Evolutionary conservation across 208 protist genomes (phyloP), one percentile per base, ranked within the genome.

Genomic region (Leishmania braziliensis): DNA sequence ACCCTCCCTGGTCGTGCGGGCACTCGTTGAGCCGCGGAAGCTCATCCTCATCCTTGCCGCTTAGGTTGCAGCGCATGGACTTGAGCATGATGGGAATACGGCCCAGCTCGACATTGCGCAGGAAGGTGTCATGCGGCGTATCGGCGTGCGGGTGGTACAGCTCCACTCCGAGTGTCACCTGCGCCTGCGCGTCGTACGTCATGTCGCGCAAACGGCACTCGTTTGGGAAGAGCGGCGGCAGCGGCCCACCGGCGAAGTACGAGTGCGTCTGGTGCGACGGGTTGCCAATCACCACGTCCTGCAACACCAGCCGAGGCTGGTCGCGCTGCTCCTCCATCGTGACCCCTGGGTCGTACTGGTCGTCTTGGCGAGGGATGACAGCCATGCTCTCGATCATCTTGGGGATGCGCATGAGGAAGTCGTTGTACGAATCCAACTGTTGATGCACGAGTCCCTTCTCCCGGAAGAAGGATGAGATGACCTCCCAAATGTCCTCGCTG

Each of bases 61-160:
- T 84, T 3, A 99, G 87, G 48, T 99, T 95, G 91, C 99, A 99
- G 50, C 97, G 94, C 70, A 89, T 95, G 51, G 95, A 99, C 53
- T 99, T 94, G 29, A 99, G 93, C 99, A 99, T 99, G 60, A 99
- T 99, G 5, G 99, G 99, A 83, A 99, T 99, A 60, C 93, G 88
- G 5, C 99, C 99, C 82, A 99, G 99, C 68, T 86, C 79, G 29
- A 99, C 91, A 75, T 95, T 94, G 12, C 92, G 92, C 77, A 84
- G 69, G n/a, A 84, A 87, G 43, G 83, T 85, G 65, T 84, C 73
- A 77, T 83, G 78, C 20, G 86, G 86, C 46, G 80, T 84, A 66
- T 86, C 83, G 36, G 84, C 86, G 72, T 79, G 69, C 5, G 89
- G 81, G 91, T 92, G 87, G 85, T 87, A 93, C 46, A 91, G 79